phyloP scores from a whole-genome alignment of 192 early-diverging fungal genomes.

The Chytriomyces sp. region DNA sequence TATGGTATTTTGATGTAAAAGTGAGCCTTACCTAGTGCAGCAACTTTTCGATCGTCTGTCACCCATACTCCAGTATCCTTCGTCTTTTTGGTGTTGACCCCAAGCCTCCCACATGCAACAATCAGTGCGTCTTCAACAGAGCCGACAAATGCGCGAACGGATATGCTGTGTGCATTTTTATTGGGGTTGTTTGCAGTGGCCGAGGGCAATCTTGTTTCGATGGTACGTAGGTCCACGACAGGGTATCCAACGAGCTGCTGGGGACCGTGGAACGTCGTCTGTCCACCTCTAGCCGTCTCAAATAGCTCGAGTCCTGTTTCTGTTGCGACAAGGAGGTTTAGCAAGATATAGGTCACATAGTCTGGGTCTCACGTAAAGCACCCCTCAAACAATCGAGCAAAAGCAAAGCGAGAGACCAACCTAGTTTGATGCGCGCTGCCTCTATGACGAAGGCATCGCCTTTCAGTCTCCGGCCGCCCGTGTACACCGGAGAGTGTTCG shows the following conservation, averaged over 20 bases:
- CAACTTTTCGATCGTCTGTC: constrained; percentile 79
- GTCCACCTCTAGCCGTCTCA: constrained; percentile 83
- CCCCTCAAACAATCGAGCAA: constrained; percentile 2
- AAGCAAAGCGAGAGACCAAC: not conserved
- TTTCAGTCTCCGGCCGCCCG: constrained; percentile 82
- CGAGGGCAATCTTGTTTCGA: constrained; percentile 13
- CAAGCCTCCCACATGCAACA: constrained; percentile 66
- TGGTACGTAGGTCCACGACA: constrained; percentile 75
- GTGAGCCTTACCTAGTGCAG: constrained; percentile 80
- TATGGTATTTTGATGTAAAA: too few relatives aligned
- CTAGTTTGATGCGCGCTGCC: not conserved
- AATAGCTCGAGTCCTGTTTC: not conserved
- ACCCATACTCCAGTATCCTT: constrained; percentile 94
- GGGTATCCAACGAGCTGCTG: constrained; percentile 97
- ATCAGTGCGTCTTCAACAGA: constrained; percentile 79
- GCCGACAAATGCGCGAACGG: constrained; percentile 76
- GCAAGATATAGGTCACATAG: constrained; percentile 5
- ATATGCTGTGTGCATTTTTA: constrained; percentile 44
- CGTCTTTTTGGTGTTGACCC: constrained; percentile 65
- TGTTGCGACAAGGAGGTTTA: not conserved
- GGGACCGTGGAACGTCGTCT: constrained; percentile 96
- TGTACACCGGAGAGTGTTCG: constrained; percentile 90
- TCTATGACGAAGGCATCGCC: constrained; percentile 34
- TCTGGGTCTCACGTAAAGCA: not conserved
- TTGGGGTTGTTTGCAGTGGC: not conserved